Percentiles rank a stretch among this genome's conserved stretches.
Conservation (phyloP, 768 basidiomycete species). For the Boletus sp. region DNA sequence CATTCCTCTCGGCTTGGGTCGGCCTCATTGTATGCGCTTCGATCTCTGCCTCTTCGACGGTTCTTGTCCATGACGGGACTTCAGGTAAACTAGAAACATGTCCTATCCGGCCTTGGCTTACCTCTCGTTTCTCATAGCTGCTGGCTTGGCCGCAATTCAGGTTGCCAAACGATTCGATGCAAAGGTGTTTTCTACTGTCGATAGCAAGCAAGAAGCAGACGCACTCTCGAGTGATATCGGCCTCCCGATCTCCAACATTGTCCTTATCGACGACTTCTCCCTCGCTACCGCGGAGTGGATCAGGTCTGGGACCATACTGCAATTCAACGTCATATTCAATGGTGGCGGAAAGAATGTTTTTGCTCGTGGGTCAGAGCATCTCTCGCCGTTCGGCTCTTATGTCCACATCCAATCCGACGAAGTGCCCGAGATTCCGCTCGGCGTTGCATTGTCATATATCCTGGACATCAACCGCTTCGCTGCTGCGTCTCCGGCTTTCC, state of each 20-base stretch:
- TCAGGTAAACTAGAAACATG: slow-evolving; percentile 15
- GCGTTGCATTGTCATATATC: slow-evolving; percentile 13
- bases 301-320: slow-evolving; percentile 8
- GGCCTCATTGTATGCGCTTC: slow-evolving; percentile 20
- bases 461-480: slow-evolving; percentile 23
- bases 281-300: slow-evolving; percentile 11
- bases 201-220: slow-evolving; percentile 11
- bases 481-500: slow-evolving; percentile 16
- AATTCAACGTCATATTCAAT: slow-evolving; percentile 28
- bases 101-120: not conserved
- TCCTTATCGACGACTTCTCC: slow-evolving; percentile 10
- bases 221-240: slow-evolving; percentile 10
- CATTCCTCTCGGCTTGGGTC: slow-evolving; percentile 27
- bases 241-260: slow-evolving; percentile 10
- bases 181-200: slow-evolving; percentile 22
- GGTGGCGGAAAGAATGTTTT: slow-evolving; percentile 12
- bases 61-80: slow-evolving; percentile 26
- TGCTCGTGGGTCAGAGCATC: slow-evolving; percentile 15
- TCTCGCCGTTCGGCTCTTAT: slow-evolving; percentile 26
- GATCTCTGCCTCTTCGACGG: slow-evolving; percentile 19
- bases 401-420: slow-evolving; percentile 22
- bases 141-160: slow-evolving; percentile 26
- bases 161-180: slow-evolving; percentile 21
- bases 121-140: slow-evolving; percentile 8
- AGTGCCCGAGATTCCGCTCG: slow-evolving; percentile 15